Evolutionary conservation across 1,139 yeast genomes (phyloP), one percentile per base, ranked within the genome.

Genomic region (Kurtzmaniella quercitrusa): DNA sequence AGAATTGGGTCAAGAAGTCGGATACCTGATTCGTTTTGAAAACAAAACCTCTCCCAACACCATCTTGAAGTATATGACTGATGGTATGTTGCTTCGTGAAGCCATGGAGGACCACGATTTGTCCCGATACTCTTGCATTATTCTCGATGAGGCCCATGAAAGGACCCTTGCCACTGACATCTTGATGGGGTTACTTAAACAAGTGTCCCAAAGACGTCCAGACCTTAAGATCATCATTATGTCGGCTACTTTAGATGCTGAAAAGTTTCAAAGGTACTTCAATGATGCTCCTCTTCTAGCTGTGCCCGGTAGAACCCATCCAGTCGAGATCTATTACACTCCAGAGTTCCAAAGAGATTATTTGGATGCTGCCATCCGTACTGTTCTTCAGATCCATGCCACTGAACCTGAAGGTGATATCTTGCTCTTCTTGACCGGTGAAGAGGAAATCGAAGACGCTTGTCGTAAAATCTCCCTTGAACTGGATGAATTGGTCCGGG

Each of bases 201-300:
- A 89, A 59, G 84, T 93, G 41, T 78, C 87, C 34, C 57, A 67
- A 36, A 79, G 94, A 62, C 79, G 98, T 62, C 84, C 90, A 17
- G 98, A 91, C 58, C 74, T 93, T 56, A 93, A 93, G 63, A 79
- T 93, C 56, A 90, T 93, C 52, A 82, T 93, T 63, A 93, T 91
- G 98, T 90, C 97, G 51, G 98, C 98, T 49, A 93, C 98, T 6
- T 77, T 93, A 61, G 98, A 93, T 69, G 97, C 98, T 2, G 95
- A 90, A 63, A 93, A 93, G 70, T 93, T 93, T 62, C 98, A 93
- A 66, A 69, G 64, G 23, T 93, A 93, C 65, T 93, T 93, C 69
- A 79, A 84, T 62, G 81, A 85, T 57, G 98, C 98, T 17, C 98
- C 98, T 17, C 70, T 93, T 49, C 75, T 93, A 53, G 96, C 98